Evolutionary conservation across 495 filamentous ascomycete genomes (phyloP).

Genomic region (Platismatia glauca): DNA sequence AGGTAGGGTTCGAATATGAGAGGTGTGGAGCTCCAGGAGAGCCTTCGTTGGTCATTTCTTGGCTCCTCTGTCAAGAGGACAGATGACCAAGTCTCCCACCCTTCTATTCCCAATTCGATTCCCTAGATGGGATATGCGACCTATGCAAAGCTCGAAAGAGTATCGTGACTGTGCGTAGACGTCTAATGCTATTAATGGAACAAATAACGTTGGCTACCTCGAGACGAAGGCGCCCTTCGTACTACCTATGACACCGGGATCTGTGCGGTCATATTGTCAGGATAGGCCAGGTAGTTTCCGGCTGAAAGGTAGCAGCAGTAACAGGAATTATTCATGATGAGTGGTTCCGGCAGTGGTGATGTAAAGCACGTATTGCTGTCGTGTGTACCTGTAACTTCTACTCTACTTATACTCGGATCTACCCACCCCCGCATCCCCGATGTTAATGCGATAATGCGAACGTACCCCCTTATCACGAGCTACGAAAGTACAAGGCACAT

Average conservation of each 20-base stretch:
- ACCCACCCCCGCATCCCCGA: conserved; percentile 2
- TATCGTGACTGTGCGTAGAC: not conserved
- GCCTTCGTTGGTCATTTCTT: conserved; percentile 36
- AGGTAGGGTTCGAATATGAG: conserved; percentile 32
- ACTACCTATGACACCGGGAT: conserved; percentile 13
- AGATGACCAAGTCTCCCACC: not conserved
- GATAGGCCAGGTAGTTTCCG: not conserved
- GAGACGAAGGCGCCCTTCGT: conserved; percentile 8
- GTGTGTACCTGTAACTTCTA: not conserved
- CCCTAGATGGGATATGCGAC: not conserved
- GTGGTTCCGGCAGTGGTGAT: conserved; percentile 5
- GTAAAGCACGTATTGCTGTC: not conserved
- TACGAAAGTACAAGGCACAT: not conserved
- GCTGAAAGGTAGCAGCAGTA: not conserved
- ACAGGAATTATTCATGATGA: conserved; percentile 10
- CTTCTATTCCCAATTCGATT: not conserved
- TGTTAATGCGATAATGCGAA: not conserved
- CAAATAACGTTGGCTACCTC: conserved; percentile 6
- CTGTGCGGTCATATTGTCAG: conserved; percentile 11
- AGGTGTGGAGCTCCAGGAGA: conserved; percentile 41
- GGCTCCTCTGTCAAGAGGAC: not conserved
- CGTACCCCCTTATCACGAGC: conserved; percentile 9
- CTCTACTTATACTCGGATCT: conserved; percentile 1
- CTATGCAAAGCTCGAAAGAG: not conserved
- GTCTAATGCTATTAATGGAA: conserved; percentile 2